phyloP scores from a whole-genome alignment of 306 rosid species.

The Vigna radiata region DNA sequence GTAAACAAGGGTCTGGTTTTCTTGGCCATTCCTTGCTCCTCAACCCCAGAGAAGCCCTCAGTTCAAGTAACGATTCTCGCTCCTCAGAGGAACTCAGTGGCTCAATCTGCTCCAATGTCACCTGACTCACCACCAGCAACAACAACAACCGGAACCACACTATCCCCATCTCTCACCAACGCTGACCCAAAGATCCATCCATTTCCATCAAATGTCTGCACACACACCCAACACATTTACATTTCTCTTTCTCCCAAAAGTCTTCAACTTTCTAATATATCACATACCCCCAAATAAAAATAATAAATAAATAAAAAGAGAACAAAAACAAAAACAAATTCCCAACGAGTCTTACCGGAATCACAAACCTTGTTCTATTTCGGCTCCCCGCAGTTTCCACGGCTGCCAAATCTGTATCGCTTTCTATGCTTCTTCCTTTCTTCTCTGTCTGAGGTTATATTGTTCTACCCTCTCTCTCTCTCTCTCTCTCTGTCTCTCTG shows the following conservation, averaged over 20 bases:
- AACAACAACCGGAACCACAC: slow-evolving; percentile 52
- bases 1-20: slow-evolving; percentile 77
- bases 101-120: slow-evolving; percentile 73
- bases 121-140: slow-evolving; percentile 52
- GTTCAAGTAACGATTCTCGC: slow-evolving; percentile 65
- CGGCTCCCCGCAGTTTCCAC: slow-evolving; percentile 8
- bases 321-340: background rate
- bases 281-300: background rate
- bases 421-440: slow-evolving; percentile 40
- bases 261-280: slow-evolving; percentile 37
- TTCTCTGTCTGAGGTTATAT: slow-evolving; percentile 2
- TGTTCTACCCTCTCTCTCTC: slow-evolving; percentile 30
- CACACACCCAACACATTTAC: slow-evolving; percentile 49
- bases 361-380: slow-evolving; percentile 20
- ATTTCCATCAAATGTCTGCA: slow-evolving; percentile 45
- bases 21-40: slow-evolving; percentile 88
- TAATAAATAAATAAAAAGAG: background rate
- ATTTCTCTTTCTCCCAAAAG: slow-evolving; percentile 22
- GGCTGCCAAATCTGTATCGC: slow-evolving; percentile 44
- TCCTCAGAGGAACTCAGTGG: slow-evolving; percentile 63
- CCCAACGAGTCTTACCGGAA: slow-evolving; percentile 52
- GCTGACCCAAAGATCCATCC: slow-evolving; percentile 57
- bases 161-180: slow-evolving; percentile 51
- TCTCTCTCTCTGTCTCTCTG: background rate
- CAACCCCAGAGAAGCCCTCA: slow-evolving; percentile 82